Evolutionary conservation across 2,329 filamentous ascomycete genomes (phyloP).

Genomic region (Colletotrichum ledebouriae): DNA sequence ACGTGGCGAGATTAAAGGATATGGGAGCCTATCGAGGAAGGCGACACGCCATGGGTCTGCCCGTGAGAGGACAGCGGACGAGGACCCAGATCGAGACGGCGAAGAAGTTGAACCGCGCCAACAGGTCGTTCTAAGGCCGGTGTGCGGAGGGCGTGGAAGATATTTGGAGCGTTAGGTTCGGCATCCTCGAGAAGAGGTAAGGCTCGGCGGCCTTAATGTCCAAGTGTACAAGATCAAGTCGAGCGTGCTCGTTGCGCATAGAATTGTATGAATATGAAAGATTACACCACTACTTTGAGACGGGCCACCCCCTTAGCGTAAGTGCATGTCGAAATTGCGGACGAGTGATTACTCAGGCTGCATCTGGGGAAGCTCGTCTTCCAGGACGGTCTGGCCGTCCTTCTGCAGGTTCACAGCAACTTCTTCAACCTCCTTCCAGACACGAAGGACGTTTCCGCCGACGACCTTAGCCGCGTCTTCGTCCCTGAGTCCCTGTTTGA

Average conservation of each 20-base stretch:
- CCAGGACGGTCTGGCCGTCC: slow-evolving; percentile 64
- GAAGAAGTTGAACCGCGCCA: slow-evolving; percentile 72
- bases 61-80: slow-evolving; percentile 91
- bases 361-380: slow-evolving; percentile 63
- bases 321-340: not conserved
- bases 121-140: slow-evolving; percentile 57
- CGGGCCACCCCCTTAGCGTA: no score
- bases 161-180: not conserved
- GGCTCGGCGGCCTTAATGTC: not conserved
- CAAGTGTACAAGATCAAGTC: slow-evolving; percentile 47
- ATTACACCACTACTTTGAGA: slow-evolving; percentile 34
- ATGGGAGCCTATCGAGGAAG: slow-evolving; percentile 92
- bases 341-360: not conserved
- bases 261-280: slow-evolving; percentile 40
- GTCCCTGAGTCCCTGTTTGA: slow-evolving; percentile 80
- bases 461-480: slow-evolving; percentile 80
- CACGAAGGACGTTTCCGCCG: slow-evolving; percentile 84
- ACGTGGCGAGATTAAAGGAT: slow-evolving; percentile 88
- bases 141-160: not conserved
- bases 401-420: slow-evolving; percentile 77
- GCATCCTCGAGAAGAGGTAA: slow-evolving; percentile 6
- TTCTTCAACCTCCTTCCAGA: slow-evolving; percentile 84
- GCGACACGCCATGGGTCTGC: slow-evolving; percentile 92
- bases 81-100: slow-evolving; percentile 77
- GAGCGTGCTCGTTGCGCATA: slow-evolving; percentile 15